These are phyloP conservation scores for Penicillium sp. DNA, from an alignment of 2,329 filamentous ascomycete species.

Conservation along the genomic window DNA sequence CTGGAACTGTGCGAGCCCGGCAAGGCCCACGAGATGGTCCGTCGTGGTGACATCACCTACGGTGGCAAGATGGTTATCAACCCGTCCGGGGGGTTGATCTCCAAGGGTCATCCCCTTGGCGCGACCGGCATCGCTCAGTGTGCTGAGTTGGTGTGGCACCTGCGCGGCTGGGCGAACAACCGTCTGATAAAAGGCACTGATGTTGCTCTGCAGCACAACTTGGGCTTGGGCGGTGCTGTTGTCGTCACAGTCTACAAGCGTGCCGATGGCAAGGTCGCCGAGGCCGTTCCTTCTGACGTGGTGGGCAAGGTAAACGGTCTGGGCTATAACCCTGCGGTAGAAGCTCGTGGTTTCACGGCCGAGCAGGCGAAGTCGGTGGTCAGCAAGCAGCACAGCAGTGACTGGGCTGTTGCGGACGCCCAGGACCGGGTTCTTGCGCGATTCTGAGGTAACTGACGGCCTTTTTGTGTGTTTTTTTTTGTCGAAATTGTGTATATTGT, in stretches of 20 bases:
- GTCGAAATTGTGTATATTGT: conserved; percentile 11
- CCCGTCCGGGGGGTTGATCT: conserved; percentile 89
- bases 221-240: conserved; percentile 83
- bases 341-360: conserved; percentile 80
- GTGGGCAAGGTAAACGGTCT: conserved; percentile 63
- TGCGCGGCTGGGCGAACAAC: conserved; percentile 95
- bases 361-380: conserved; percentile 64
- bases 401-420: conserved; percentile 74
- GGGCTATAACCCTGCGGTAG: conserved; percentile 87
- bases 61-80: conserved; percentile 78
- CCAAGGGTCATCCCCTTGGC: conserved; percentile 90
- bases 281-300: conserved; percentile 54
- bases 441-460: conserved; percentile 40
- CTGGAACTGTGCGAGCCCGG: conserved; percentile 71
- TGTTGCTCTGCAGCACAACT: conserved; percentile 81
- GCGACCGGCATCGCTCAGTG: conserved; percentile 94
- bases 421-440: conserved; percentile 66
- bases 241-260: conserved; percentile 86
- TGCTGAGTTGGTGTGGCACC: conserved; percentile 89
- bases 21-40: conserved; percentile 87
- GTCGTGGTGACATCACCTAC: conserved; percentile 83
- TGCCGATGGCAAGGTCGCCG: conserved; percentile 65
- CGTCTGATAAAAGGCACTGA: conserved; percentile 62
- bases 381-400: conserved; percentile 62
- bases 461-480: not conserved